Evolutionary conservation across 2,329 filamentous ascomycete genomes (phyloP), one percentile per base, ranked within the genome.

Genomic region (Cladosporium velox): DNA sequence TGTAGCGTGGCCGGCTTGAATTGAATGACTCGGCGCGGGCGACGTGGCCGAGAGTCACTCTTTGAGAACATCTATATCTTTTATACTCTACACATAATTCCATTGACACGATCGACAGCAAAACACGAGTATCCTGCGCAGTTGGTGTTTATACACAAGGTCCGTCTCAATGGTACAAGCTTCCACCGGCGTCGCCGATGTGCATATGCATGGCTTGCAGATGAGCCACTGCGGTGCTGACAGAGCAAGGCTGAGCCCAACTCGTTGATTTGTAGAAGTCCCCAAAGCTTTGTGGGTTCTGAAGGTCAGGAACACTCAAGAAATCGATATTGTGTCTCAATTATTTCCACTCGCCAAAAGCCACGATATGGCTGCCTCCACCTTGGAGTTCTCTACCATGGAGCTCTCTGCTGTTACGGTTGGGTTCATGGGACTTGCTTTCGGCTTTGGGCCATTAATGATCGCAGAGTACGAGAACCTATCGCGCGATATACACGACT

Each of bases 91-190:
- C 32, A 58, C 55, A 10, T 58, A 58, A 58, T 58, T 41, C 34
- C 55, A 58, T 58, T 58, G 55, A 58, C 24, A 34, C 24, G n/a
- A 57, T 58, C n/a, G 34, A 58, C 10, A 58, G 21, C 21, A 10
- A 4, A 58, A 41, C 32, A n/a, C 8, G 15, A 14, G 35, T 5
- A 41, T 41, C 5, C 35, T 41, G 28, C 28, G 28, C 28, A 28
- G 28, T 28, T 28, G 28, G 5, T 28, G 28, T 14, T 41, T 14
- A 41, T 41, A 5, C 35, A 7, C 15, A 41, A 41, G 35, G 14
- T n/a, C 15, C 15, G 35, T 41, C 15, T 18, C 15, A 18, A 18
- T 41, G 1, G 35, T 2, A 3, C 28, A 30, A 30, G 41, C 10
- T 47, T 47, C n/a, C n/a, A 10, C 3, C 41, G 41, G 41, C 2